A percentile compares a stretch with the other conserved stretches of the same genome.
phyloP scores from a whole-genome alignment of 305 asterid genomes.

The Ajuga reptans region DNA sequence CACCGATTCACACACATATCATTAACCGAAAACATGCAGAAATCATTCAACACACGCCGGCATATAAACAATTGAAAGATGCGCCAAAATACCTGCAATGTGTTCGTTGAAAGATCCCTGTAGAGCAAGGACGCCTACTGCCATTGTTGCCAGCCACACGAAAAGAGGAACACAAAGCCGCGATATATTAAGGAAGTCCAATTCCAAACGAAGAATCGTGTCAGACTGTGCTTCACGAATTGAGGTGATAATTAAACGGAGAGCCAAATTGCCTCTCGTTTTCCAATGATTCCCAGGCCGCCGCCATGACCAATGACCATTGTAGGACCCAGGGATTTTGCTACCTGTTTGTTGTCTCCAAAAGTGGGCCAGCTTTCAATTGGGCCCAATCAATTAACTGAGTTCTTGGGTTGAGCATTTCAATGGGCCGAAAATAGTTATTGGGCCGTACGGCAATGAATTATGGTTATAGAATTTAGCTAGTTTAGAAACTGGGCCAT shows the following conservation, averaged over 20 bases:
- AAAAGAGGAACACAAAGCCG: neutral
- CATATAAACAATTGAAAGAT: neutral
- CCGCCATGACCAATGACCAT: constrained; percentile 14
- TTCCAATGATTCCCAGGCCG: constrained; percentile 15
- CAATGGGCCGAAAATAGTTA: neutral
- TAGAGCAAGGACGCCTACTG: constrained; percentile 83
- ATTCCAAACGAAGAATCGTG: constrained; percentile 31
- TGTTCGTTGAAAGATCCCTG: constrained; percentile 99
- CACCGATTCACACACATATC: constrained; percentile 12
- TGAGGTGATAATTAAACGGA: neutral
- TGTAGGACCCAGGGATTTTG: constrained; percentile 18
- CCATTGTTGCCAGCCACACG: constrained; percentile 38
- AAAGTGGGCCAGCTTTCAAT: neutral
- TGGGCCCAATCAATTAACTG: constrained; percentile 5
- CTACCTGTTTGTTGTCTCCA: neutral
- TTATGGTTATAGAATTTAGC: too few species aligned
- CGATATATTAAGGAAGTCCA: neutral
- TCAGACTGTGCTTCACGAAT: constrained; percentile 40
- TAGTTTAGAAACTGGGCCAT: too few species aligned
- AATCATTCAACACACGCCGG: neutral
- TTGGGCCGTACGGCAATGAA: too few species aligned
- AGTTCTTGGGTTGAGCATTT: neutral
- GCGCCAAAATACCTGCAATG: constrained; percentile 51
- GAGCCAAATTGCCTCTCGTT: constrained; percentile 1
- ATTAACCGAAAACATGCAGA: neutral